Conservation (phyloP, 306 rosid genomes). For the Astragalus membranaceus region DNA sequence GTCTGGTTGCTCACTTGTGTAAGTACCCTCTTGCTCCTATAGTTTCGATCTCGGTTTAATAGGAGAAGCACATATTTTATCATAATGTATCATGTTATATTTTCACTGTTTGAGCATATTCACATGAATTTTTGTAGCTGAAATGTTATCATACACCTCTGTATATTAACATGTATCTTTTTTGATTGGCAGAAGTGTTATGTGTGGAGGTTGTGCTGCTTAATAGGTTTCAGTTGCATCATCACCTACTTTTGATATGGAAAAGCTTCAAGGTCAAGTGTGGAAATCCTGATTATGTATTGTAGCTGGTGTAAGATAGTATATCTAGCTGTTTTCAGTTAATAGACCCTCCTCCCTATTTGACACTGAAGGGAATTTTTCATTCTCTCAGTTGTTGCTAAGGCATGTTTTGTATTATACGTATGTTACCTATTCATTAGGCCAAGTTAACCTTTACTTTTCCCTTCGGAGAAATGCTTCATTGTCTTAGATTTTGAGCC, state of each 20-base stretch:
- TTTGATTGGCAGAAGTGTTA: conserved; percentile 46
- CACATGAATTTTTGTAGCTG: not conserved
- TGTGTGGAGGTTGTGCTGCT: conserved; percentile 77
- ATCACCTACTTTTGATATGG: conserved; percentile 9
- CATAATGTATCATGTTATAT: not conserved
- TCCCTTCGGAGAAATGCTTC: not conserved
- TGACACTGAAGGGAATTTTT: conserved; percentile 65
- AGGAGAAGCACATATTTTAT: not conserved
- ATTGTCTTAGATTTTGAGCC: not conserved
- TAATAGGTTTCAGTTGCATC: conserved; percentile 18
- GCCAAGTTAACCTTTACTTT: not conserved
- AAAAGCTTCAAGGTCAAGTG: conserved; percentile 25
- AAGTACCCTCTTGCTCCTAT: conserved; percentile 34
- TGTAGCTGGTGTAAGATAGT: conserved; percentile 21
- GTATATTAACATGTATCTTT: conserved; percentile 10
- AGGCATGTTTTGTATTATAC: conserved; percentile 20
- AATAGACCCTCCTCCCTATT: conserved; percentile 17
- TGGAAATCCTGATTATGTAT: conserved; percentile 16
- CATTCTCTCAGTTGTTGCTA: conserved; percentile 58
- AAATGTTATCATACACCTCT: not conserved
- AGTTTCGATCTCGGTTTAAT: not conserved
- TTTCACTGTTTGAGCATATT: not conserved
- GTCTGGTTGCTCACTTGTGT: conserved; percentile 77
- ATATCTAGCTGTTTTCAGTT: conserved; percentile 18
- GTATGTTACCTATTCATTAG: conserved; percentile 13